A percentile compares a stretch with the other conserved stretches of the same genome.
Evolutionary conservation across 352 stramenopile genomes (phyloP).

Genomic region (Pythium oligandrum): DNA sequence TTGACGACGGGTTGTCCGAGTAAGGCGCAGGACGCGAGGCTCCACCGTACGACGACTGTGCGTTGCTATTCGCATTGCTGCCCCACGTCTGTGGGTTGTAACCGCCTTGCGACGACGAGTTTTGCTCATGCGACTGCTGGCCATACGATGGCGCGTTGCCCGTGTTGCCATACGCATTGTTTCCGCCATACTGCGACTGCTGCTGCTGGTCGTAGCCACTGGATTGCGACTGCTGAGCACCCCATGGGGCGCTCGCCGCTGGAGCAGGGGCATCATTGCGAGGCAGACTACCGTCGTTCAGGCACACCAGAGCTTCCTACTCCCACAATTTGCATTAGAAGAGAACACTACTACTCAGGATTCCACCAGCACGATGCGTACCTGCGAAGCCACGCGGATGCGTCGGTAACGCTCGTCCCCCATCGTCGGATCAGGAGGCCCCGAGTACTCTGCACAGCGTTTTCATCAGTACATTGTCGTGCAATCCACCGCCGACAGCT

Average conservation of each 20-base stretch:
- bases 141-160: constrained; percentile 1
- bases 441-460: constrained; percentile 54
- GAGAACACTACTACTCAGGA: no score
- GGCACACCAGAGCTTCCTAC: constrained; percentile 70
- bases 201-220: constrained; percentile 10
- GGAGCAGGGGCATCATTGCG: constrained; percentile 33
- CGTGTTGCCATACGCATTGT: constrained; percentile 6
- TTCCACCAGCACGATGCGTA: constrained; percentile 6
- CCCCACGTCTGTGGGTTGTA: constrained; percentile 34
- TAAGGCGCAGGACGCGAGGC: constrained; percentile 47
- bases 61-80: not conserved
- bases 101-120: not conserved
- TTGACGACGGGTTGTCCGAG: constrained; percentile 32
- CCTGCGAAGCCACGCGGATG: constrained; percentile 75
- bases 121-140: not conserved
- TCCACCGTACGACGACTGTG: constrained; percentile 5
- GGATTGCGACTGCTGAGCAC: constrained; percentile 1
- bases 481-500: not conserved
- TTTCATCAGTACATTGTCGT: no score
- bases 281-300: constrained; percentile 65
- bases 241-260: constrained; percentile 12
- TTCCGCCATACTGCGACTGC: not conserved
- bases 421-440: constrained; percentile 66
- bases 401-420: constrained; percentile 81
- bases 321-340: no score